Percentiles rank a stretch among this genome's conserved stretches.
phyloP scores from a whole-genome alignment of 1,284 basidiomycete genomes.

The Ustilago esculenta region DNA sequence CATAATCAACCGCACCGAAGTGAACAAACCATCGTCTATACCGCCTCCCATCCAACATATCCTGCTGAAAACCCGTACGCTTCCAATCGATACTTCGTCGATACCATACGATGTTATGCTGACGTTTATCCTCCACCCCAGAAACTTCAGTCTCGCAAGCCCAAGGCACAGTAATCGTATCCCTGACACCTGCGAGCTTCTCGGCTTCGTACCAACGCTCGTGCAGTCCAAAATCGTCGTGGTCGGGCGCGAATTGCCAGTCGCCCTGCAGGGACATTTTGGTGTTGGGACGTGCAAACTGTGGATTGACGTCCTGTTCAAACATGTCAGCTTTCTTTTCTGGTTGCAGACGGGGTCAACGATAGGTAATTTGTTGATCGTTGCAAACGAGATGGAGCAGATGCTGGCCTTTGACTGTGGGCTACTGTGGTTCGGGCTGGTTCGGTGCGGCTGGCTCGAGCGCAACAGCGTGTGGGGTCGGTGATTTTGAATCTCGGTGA shows the following conservation, averaged over 20 bases:
- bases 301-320: constrained; percentile 4
- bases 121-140: constrained; percentile 1
- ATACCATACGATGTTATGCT: constrained; percentile 28
- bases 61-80: not conserved
- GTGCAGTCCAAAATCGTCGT: constrained; percentile 26
- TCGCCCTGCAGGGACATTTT: constrained; percentile 6
- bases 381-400: no score
- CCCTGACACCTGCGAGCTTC: not conserved
- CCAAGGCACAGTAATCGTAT: constrained; percentile 29
- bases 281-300: constrained; percentile 2
- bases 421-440: no score
- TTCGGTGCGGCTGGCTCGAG: constrained; percentile 6
- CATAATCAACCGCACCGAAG: constrained; percentile 54
- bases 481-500: constrained; percentile 1
- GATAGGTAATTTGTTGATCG: no score
- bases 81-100: constrained; percentile 4
- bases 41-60: not conserved
- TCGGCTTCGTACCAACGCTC: constrained; percentile 21
- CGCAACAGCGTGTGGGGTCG: not conserved
- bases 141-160: constrained; percentile 25
- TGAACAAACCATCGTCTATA: constrained; percentile 25
- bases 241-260: constrained; percentile 37
- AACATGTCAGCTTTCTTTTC: no score
- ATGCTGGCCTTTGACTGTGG: no score
- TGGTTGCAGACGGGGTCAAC: no score